Percentiles rank a stretch among this genome's conserved stretches.
These are phyloP conservation scores for Coccomyxa subellipsoidea DNA, from an alignment of 163 green algal species.

Conservation along the genomic window DNA sequence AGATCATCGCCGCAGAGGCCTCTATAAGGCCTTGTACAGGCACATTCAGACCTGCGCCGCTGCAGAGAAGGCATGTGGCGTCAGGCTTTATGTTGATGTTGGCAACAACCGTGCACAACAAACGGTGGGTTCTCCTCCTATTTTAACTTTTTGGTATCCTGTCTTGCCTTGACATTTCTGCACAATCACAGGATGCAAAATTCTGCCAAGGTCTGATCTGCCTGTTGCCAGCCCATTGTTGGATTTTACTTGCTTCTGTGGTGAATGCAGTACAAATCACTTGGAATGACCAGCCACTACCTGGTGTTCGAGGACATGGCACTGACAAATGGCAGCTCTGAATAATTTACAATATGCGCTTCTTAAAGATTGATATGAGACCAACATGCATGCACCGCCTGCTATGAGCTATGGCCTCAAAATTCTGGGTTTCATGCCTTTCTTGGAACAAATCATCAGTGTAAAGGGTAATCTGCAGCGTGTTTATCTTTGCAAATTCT, in stretches of 20 bases:
- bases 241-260: background rate
- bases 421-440: too few species aligned
- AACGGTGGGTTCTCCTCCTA: background rate
- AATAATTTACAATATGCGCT: too few species aligned
- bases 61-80: slow-evolving; percentile 23
- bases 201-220: background rate
- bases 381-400: too few species aligned
- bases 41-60: slow-evolving; percentile 25
- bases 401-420: too few species aligned
- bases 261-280: slow-evolving; percentile 30
- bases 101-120: slow-evolving; percentile 34
- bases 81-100: slow-evolving; percentile 48
- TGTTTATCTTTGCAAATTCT: too few species aligned
- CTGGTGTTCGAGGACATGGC: slow-evolving; percentile 51
- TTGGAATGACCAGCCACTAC: slow-evolving; percentile 58
- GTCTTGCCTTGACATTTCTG: background rate
- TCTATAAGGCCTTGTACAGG: slow-evolving; percentile 46
- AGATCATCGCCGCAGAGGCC: slow-evolving; percentile 28
- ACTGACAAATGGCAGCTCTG: background rate
- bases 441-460: too few species aligned
- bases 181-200: background rate
- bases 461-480: too few species aligned
- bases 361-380: too few species aligned
- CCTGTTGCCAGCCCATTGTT: background rate
- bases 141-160: too few species aligned